Conservation (phyloP, 192 early-diverging fungal species). For the Backusella tarrabulga region DNA sequence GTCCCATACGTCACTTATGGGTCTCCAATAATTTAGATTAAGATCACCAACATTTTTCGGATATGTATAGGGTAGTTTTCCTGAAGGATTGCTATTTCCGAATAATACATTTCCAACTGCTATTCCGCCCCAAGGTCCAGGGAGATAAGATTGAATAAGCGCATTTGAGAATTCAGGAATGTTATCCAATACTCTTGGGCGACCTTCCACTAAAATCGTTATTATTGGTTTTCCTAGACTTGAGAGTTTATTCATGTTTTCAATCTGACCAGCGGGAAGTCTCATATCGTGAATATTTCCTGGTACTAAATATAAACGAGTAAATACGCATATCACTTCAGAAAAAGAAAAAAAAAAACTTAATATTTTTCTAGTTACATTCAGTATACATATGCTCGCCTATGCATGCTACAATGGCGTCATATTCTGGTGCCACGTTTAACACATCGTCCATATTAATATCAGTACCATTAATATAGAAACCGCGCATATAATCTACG, state of each 20-base stretch:
- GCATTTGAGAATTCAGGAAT: conserved; percentile 39
- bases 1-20: conserved; percentile 39
- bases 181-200: conserved; percentile 52
- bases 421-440: conserved; percentile 37
- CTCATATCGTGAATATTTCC: conserved; percentile 53
- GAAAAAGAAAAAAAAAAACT: neutral
- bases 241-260: conserved; percentile 39
- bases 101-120: conserved; percentile 59
- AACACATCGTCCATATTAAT: conserved; percentile 19
- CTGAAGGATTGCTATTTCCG: conserved; percentile 55
- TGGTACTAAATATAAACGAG: conserved; percentile 14
- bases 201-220: conserved; percentile 51
- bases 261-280: conserved; percentile 47
- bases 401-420: conserved; percentile 51
- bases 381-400: conserved; percentile 63
- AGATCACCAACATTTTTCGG: conserved; percentile 46
- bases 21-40: conserved; percentile 35
- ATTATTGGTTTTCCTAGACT: conserved; percentile 33
- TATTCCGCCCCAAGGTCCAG: conserved; percentile 57
- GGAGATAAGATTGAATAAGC: conserved; percentile 51
- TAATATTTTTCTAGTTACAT: conserved; percentile 20
- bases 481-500: conserved; percentile 36
- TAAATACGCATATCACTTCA: neutral
- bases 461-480: conserved; percentile 47
- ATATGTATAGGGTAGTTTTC: conserved; percentile 58